Evolutionary conservation across 306 rosid genomes (phyloP).

Genomic region (Aeschynomene evenia): DNA sequence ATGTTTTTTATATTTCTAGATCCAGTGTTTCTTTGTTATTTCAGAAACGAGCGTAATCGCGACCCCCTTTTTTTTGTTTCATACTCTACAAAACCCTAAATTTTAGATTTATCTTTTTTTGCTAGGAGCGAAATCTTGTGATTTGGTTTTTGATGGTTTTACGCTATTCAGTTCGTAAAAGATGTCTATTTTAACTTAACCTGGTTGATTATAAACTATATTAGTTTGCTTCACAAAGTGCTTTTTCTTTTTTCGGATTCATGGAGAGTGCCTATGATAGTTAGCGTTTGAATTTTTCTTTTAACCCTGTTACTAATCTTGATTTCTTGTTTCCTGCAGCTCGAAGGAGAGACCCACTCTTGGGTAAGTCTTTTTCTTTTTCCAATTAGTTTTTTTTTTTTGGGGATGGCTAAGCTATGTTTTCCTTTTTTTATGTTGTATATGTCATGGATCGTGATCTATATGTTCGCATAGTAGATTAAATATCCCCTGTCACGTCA

Average conservation of each 20-base stretch:
- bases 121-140: background rate
- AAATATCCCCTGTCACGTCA: background rate
- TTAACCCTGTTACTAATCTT: background rate
- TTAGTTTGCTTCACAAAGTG: background rate
- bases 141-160: background rate
- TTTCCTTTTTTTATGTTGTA: background rate
- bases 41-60: background rate
- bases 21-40: conserved; percentile 15
- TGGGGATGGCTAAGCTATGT: background rate
- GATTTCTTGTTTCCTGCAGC: conserved; percentile 55
- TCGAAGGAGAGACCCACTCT: conserved; percentile 99
- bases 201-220: background rate
- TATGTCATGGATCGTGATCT: background rate
- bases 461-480: background rate
- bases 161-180: background rate
- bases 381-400: background rate
- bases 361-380: conserved; percentile 55
- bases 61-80: background rate
- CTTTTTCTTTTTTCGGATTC: background rate
- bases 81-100: background rate
- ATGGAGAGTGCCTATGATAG: background rate
- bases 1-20: conserved; percentile 1
- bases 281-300: background rate
- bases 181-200: background rate
- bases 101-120: background rate